phyloP scores from a whole-genome alignment of 2,329 filamentous ascomycete genomes.

The Botrytis medusae region DNA sequence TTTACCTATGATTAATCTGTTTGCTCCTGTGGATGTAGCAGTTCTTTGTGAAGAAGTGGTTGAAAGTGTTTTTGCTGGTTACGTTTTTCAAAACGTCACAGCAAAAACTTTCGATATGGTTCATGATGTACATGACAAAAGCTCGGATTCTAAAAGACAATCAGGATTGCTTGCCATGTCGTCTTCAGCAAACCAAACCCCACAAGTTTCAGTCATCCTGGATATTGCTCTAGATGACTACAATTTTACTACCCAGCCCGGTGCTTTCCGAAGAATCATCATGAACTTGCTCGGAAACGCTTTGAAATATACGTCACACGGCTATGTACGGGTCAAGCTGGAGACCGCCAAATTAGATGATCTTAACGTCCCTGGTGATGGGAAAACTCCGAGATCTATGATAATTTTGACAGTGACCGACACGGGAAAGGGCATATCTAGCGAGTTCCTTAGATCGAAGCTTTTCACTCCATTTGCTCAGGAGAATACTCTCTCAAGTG shows the following conservation, averaged over 20 bases:
- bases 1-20: slow-evolving; percentile 40
- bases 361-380: slow-evolving; percentile 26
- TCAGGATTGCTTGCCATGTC: slow-evolving; percentile 9
- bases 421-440: slow-evolving; percentile 66
- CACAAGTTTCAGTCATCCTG: slow-evolving; percentile 37
- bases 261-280: slow-evolving; percentile 51
- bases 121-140: slow-evolving; percentile 26
- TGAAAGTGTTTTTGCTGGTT: slow-evolving; percentile 40
- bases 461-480: slow-evolving; percentile 65
- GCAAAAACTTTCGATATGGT: slow-evolving; percentile 39
- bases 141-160: slow-evolving; percentile 20
- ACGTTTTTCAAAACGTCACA: slow-evolving; percentile 39
- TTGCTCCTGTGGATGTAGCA: slow-evolving; percentile 39
- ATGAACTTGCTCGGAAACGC: slow-evolving; percentile 66
- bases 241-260: slow-evolving; percentile 53
- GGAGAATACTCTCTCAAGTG: slow-evolving; percentile 60
- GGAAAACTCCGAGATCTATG: slow-evolving; percentile 31
- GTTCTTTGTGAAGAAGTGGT: slow-evolving; percentile 40
- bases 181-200: slow-evolving; percentile 19
- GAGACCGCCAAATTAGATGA: slow-evolving; percentile 35
- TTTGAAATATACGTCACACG: slow-evolving; percentile 59
- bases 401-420: slow-evolving; percentile 70
- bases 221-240: slow-evolving; percentile 37
- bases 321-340: slow-evolving; percentile 48
- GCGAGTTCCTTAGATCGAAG: slow-evolving; percentile 60